Evolutionary conservation across 257 asterid species (phyloP), one percentile per base, ranked within the genome.

Genomic region (Ophiorrhiza pumila): DNA sequence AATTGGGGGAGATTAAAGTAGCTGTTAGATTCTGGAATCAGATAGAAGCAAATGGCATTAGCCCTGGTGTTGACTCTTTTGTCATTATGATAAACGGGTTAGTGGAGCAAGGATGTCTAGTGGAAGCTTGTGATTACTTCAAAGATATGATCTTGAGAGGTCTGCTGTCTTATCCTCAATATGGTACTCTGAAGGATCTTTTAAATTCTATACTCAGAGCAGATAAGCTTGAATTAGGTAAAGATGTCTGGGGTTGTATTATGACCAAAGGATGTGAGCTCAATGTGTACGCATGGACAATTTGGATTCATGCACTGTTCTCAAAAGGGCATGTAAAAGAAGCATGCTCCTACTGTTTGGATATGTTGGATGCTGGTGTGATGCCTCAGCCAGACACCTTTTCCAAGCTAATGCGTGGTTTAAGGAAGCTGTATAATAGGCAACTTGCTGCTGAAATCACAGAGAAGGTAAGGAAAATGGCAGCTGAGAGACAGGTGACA

Each of bases 301-400:
- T 93, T 23, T 91, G 98, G 97, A 93, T 91, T 74, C 97, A 93
- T 62, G 82, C 95, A 13, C 86, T 91, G 52, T 90, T 91, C 80
- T 88, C 96, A 34, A 88, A 79, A 9, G 96, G 94, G 61, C 90
- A 87, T 74, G 96, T 93, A 76, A 93, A 93, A 79, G 96, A 87
- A 55, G 97, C 96, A 58, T 93, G 98, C 79, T 76, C 84, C 35
- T 89, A 88, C 74, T 89, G 95, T 81, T 49, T 91, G 79, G 96
- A 91, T 67, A 93, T 93, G 98, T 82, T 93, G 96, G 96, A 93
- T 73, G 83, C 83, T 74, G 95, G 96, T 46, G 41, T 89, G 78
- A 91, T 93, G 98, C 98, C 98, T 79, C 97, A 93, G 83, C 98
- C 98, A 0, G 97, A 91, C 78, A 93, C 98, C 15, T 93, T 89